phyloP scores from a whole-genome alignment of 2,329 filamentous ascomycete species.

The Colletotrichum costaricense region DNA sequence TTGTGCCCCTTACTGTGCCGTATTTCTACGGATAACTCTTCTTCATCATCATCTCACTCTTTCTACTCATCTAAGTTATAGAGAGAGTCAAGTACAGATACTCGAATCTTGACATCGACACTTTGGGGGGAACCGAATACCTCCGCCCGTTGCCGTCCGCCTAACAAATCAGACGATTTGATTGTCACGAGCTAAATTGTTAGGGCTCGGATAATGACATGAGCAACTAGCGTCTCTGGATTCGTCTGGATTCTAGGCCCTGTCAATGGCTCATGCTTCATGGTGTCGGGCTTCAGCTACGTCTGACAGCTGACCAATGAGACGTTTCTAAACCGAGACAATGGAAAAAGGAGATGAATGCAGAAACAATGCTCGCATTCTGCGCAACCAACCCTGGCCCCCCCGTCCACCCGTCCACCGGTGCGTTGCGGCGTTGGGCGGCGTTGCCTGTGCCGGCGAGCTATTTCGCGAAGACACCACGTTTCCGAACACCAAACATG shows the following conservation, averaged over 20 bases:
- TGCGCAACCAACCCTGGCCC: not conserved
- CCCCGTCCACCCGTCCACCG: too few relatives aligned
- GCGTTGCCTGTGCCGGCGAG: not conserved
- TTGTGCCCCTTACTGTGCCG: not conserved
- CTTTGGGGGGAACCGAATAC: not conserved
- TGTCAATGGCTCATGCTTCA: conserved; percentile 6
- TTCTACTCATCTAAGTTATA: too few relatives aligned
- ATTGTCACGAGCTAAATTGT: conserved; percentile 12
- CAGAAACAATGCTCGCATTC: conserved; percentile 17
- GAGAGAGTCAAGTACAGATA: too few relatives aligned
- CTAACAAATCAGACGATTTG: conserved; percentile 21
- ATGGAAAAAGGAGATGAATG: not conserved
- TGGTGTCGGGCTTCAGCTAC: conserved; percentile 7
- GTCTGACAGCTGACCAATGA: conserved; percentile 11
- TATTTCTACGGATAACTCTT: not conserved
- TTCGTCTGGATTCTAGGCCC: conserved; percentile 19
- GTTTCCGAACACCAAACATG: not conserved
- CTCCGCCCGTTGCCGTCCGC: not conserved
- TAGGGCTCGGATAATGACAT: conserved; percentile 34
- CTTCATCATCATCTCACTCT: not conserved
- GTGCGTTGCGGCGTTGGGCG: too few relatives aligned
- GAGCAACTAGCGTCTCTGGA: conserved; percentile 15
- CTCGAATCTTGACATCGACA: too few relatives aligned
- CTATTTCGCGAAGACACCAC: not conserved
- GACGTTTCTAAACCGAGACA: not conserved